Evolutionary conservation across 768 basidiomycete genomes (phyloP), one percentile per base, ranked within the genome.

Genomic region (Hemileccinum rubropunctum): DNA sequence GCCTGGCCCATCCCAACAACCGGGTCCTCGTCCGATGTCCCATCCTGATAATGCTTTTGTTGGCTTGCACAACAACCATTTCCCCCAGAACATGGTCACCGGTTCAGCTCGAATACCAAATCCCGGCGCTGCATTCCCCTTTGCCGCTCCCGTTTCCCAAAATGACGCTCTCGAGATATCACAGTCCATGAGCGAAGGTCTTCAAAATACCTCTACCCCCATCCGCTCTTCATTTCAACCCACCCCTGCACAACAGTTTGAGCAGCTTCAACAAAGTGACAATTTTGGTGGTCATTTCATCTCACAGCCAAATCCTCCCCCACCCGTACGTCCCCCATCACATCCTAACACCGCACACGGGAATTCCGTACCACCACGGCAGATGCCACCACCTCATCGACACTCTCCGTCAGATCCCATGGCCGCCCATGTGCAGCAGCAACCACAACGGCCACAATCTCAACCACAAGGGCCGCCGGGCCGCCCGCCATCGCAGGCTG

Each of bases 221-320:
- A 58, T 58, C 28, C 78, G 78, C 23, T 27, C 69, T 6, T 60
- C 65, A 8, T 81, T 83, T 58, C 75, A 76, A 26, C 61, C 75
- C 12, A 86, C 84, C 0, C 83, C 86, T 2, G 82, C 83, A 3
- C 85, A 88, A 59, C 78, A 81, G 48, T 76, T 78, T 52, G 79
- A 79, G 48, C 75, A 81, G 58, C 81, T 83, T 73, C 76, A 73
- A 52, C 68, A 72, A 54, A 54, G 53, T 47, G 68, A 73, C 41
- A 60, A 51, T 32, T 76, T 69, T 48, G 39, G 53, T 30, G 27
- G 58, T 47, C 65, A 68, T 55, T 76, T 74, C 45, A 64, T 64
- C 27, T 48, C 64, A 6, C 73, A 73, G 64, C 67, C 52, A 64
- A 76, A 61, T 63, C 69, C 64, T 60, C 68, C 64, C 5, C 73